A percentile compares a stretch with the other conserved stretches of the same genome.
Conservation (phyloP, 2,329 filamentous ascomycete species). For the Colletotrichum spinosum region DNA sequence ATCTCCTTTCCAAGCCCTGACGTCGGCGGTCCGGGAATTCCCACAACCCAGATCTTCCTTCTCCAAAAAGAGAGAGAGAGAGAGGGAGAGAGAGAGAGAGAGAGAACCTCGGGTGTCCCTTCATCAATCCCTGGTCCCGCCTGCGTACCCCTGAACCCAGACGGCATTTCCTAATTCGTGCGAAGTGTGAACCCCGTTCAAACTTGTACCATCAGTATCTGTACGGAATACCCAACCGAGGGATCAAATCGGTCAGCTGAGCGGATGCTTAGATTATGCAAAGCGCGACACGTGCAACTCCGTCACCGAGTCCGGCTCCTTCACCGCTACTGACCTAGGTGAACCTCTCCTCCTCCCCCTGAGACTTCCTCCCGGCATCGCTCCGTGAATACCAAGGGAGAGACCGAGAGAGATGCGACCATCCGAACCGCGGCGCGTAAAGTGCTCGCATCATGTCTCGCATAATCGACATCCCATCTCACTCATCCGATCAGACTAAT, state of each 20-base stretch:
- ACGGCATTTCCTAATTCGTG: conserved; percentile 21
- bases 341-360: background rate
- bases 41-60: too few relatives aligned
- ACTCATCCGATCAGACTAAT: background rate
- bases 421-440: conserved; percentile 6
- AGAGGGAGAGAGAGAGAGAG: background rate
- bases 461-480: background rate
- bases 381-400: background rate
- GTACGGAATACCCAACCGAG: too few relatives aligned
- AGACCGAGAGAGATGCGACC: background rate
- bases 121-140: background rate
- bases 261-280: too few relatives aligned
- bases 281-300: too few relatives aligned
- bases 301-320: conserved; percentile 19
- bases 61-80: too few relatives aligned
- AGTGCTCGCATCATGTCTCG: conserved; percentile 21
- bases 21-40: too few relatives aligned
- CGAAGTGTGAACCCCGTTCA: conserved; percentile 18
- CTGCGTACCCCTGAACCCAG: background rate
- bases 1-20: too few relatives aligned
- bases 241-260: too few relatives aligned
- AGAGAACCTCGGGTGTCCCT: background rate
- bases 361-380: conserved; percentile 7
- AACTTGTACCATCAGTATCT: too few relatives aligned
- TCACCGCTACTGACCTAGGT: conserved; percentile 28